These are phyloP conservation scores for Neostapfia colusana DNA, from an alignment of 176 grass and related monocot species.

Conservation along the genomic window DNA sequence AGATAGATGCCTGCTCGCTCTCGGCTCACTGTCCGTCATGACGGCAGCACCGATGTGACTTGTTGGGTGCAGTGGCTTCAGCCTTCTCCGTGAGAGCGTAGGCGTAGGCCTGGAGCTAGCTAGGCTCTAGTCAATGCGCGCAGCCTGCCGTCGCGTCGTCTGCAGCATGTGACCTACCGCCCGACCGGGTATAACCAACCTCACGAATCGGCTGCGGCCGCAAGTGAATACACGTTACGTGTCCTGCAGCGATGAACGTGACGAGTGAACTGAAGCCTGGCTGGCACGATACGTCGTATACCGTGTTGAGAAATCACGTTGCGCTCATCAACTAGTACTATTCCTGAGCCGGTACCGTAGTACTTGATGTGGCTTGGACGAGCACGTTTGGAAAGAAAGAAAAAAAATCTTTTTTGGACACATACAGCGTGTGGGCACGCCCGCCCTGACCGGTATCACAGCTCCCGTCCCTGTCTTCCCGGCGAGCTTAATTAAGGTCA, in stretches of 20 bases:
- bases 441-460: not conserved
- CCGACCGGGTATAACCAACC: constrained; percentile 26
- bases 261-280: not conserved
- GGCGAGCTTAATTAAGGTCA: not conserved
- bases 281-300: not conserved
- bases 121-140: constrained; percentile 13
- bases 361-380: not conserved
- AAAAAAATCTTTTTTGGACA: not conserved
- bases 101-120: not conserved
- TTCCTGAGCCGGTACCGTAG: not conserved
- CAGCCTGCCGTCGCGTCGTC: constrained; percentile 19
- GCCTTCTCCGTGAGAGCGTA: not conserved
- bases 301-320: not conserved
- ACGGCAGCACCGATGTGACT: not conserved
- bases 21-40: not conserved
- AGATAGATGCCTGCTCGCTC: too few relatives aligned
- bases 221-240: not conserved
- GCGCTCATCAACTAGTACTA: not conserved
- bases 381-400: not conserved
- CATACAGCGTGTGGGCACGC: not conserved
- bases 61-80: constrained; percentile 2
- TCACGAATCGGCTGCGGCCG: constrained; percentile 4
- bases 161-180: constrained; percentile 2
- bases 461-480: not conserved
- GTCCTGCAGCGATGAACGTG: not conserved